Conservation (phyloP, 2,329 filamentous ascomycete genomes). For the Talaromyces pinophilus region DNA sequence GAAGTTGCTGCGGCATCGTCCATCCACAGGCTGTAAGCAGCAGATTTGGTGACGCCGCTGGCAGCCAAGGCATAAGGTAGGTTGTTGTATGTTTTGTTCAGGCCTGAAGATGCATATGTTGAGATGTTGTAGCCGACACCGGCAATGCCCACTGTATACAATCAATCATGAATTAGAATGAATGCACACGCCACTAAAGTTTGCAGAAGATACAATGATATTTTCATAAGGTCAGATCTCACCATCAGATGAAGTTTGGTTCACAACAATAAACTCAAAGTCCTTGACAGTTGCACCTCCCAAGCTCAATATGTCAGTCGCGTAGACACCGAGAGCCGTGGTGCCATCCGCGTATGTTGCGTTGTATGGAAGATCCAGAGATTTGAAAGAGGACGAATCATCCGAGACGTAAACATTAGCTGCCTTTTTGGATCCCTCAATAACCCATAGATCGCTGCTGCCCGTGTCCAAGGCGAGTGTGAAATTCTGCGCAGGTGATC, state of each 20-base stretch:
- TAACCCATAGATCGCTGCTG: slow-evolving; percentile 70
- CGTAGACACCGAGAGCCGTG: slow-evolving; percentile 73
- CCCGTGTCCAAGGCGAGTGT: slow-evolving; percentile 67
- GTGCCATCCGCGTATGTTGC: slow-evolving; percentile 81
- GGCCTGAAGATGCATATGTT: slow-evolving; percentile 58
- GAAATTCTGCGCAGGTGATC: slow-evolving; percentile 61
- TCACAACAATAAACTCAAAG: slow-evolving; percentile 20
- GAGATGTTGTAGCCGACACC: slow-evolving; percentile 78
- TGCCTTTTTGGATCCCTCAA: slow-evolving; percentile 65
- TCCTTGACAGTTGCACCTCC: slow-evolving; percentile 25
- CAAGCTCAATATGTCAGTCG: slow-evolving; percentile 61
- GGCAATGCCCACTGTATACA: slow-evolving; percentile 64
- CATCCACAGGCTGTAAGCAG: slow-evolving; percentile 49
- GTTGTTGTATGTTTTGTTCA: slow-evolving; percentile 61
- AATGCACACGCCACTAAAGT: no score
- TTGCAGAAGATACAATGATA: no score
- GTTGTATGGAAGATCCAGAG: slow-evolving; percentile 72
- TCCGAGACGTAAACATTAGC: slow-evolving; percentile 62
- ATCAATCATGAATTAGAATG: neutral
- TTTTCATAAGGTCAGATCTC: neutral
- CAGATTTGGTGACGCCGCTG: slow-evolving; percentile 62
- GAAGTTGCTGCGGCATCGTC: slow-evolving; percentile 59
- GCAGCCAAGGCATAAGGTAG: slow-evolving; percentile 64
- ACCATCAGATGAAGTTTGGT: slow-evolving; percentile 24
- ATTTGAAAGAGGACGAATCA: slow-evolving; percentile 56